Evolutionary conservation across 805 yeast genomes (phyloP), one percentile per base, ranked within the genome.

Genomic region (Cyberlindnera japonica): DNA sequence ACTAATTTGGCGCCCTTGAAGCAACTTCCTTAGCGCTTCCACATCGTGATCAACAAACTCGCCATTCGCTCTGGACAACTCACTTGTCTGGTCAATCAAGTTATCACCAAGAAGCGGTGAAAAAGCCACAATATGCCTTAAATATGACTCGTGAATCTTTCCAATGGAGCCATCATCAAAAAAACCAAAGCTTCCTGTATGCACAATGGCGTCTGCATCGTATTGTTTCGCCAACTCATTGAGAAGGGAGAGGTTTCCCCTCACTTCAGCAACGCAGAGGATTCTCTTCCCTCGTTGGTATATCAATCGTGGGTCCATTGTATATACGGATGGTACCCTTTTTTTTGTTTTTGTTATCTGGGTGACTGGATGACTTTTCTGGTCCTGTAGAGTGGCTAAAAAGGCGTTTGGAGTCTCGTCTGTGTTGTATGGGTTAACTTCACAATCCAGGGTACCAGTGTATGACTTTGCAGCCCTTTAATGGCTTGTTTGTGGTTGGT

Each of bases 171-270:
- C 73, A 25, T 62, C 62, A 51, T 83, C 84, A 62, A 83, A 77
- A 56, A 84, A 82, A 11, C 95, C 95, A 64, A 83, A 83, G 45
- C 79, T 81, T n/a, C 91, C 90, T 4, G 87, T 79, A 54, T 83
- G 89, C 12, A 83, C 66, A 20, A 83, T 71, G 17, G 74, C 50
- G 29, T 71, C 69, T 3, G 83, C 84, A 1, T 60, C 43, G 46
- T 72, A 67, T 34, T 61, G 54, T 6, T 43, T 45, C 0, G 81
- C 83, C 23, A 80, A 65, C 22, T 55, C 60, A 54, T 80, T 79
- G 43, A 79, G 52, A 11, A 64, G 57, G 1, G 75, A 61, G 18
- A 80, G 57, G 40, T 75, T 69, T 8, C 79, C 84, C 20, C 83
- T 65, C 12, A 75, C 64, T 45, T 79, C 83, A 0, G 83, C 80